Base-by-base conservation (phyloP, 805 yeast genomes). In the Saturnispora dispora region DNA sequence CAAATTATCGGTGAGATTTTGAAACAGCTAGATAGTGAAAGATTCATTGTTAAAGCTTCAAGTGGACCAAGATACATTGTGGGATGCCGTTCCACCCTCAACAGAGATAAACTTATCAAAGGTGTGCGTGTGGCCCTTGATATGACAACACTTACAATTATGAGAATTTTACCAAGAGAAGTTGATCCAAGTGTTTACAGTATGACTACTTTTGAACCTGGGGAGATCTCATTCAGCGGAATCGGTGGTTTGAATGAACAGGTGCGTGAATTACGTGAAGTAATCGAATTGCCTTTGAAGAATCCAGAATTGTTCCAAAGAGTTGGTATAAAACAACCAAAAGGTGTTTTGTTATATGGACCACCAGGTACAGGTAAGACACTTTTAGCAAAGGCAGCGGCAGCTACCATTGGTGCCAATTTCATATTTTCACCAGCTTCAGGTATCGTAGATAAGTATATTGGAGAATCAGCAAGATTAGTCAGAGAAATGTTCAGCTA, bases 341-440 rank as follows among this genome's bases (percentile, higher is more conserved):
- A 93, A 70, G 99, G 99, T 68, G 73, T 93, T 63, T 73, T 93
- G 57, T 73, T 93, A 45, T 91, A 72, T 62, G 99, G 99, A 46
- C 99, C 99, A 28, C 99, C 99, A 30, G 99, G 99, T 70, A 93
- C 99, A 0, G 99, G 99, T 78, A 93, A 93, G 68, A 93, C 99
- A 0, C 76, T 93, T 60, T 91, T 93, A 71, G 99, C 99, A 1
- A 93, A 93, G 64, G 96, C 96, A 0, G 88, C 79, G 52, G 98
- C 93, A 68, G 99, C 99, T 17, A 93, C 95, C 70, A 89, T 91
- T 65, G 98, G 93, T 53, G 93, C 93, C 64, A 93, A 93, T 27
- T 73, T 93, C 55, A 75, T 93, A 48, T 93, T 93, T 65, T 99
- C 99, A 7, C 99, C 99, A 6, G 99, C 99, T 63, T 98, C 99